Conservation (phyloP, 768 basidiomycete genomes). For the Calocera cornea region DNA sequence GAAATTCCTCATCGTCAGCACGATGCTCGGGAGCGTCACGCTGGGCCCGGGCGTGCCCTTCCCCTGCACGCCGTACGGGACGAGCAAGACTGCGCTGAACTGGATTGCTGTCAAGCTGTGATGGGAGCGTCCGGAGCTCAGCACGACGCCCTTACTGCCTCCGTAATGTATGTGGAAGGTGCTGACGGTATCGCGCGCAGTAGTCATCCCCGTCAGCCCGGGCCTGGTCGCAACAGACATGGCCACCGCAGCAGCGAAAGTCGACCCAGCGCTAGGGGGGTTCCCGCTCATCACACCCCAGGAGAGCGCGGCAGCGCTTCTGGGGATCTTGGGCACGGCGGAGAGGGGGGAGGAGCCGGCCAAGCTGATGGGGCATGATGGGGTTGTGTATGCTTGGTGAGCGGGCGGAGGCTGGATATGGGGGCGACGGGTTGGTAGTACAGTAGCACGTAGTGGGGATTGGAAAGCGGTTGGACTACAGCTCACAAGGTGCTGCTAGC, state of each 20-base stretch:
- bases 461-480: too few relatives aligned
- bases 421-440: too few relatives aligned
- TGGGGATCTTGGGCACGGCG: too few relatives aligned
- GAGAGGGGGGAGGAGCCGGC: too few relatives aligned
- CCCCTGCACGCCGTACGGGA: not conserved
- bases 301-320: too few relatives aligned
- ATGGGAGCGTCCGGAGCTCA: not conserved
- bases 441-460: too few relatives aligned
- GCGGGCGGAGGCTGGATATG: too few relatives aligned
- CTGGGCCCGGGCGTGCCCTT: not conserved
- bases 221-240: conserved; percentile 7
- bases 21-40: conserved; percentile 3
- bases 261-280: not conserved
- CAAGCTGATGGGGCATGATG: not conserved
- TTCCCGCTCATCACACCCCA: not conserved
- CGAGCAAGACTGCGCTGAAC: conserved; percentile 15
- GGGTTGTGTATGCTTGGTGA: conserved; percentile 8
- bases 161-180: not conserved
- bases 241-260: not conserved
- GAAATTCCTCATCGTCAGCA: conserved; percentile 14
- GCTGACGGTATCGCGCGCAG: not conserved
- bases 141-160: not conserved
- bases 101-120: conserved; percentile 8
- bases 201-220: not conserved
- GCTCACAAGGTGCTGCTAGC: too few relatives aligned